Evolutionary conservation across 805 yeast species (phyloP), one percentile per base, ranked within the genome.

Genomic region (Wickerhamiella galacta): DNA sequence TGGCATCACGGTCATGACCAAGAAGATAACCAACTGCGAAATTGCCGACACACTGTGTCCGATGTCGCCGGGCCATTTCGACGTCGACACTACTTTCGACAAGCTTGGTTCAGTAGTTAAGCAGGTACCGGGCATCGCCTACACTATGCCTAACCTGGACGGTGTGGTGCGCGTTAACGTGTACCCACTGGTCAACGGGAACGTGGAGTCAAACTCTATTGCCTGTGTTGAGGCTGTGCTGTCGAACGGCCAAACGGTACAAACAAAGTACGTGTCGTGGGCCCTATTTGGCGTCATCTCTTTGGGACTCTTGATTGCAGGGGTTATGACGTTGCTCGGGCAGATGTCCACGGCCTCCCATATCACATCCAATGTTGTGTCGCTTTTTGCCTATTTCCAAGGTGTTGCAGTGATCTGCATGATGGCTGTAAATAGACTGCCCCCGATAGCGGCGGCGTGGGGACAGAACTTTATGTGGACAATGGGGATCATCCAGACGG

Each of bases 371-470:
- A 90, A 90, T 59, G 76, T 94, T 12, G 75, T 87, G 51, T 80
- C 95, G 1, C 62, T 90, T 39, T 90, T 90, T 57, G 72, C 83
- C 34, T 90, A 90, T 57, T 90, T 87, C 69, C 99, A 90, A 61
- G 72, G 79, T 36, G 64, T 90, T 45, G 95, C 95, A 15, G 73
- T 87, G 38, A 76, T 87, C 14, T 70, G 93, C 12, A 85, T 90
- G 95, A 76, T 83, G 83, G 95, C 92, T 36, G 95, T 87, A 20
- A 69, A 81, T 15, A 63, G 70, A 39, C 79, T 82, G 15, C 98
- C 98, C 2, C 98, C 98, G 2, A 85, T 90, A 44, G 96, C 95
- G 4, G 82, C 93, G 3, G 85, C 96, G 2, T 87, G 98, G 98
- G 74, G 92, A 20, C 94, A 87, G 57, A 90, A 87, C 60, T 90